A percentile compares a stretch with the other conserved stretches of the same genome.
Evolutionary conservation across 306 rosid genomes (phyloP).

Genomic region (Adenanthera pavonina): DNA sequence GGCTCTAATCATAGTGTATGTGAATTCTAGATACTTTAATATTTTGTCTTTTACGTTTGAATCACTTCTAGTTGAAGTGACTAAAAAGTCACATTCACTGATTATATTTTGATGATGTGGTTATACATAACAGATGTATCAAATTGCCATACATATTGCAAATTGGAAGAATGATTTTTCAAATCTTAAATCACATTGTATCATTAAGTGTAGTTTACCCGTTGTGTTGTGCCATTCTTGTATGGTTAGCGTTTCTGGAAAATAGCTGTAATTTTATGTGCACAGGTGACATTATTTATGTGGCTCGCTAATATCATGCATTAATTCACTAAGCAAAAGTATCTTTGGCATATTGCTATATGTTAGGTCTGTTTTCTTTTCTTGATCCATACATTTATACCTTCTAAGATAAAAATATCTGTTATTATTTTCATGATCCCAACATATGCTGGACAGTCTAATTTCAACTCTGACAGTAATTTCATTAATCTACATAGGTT

Average conservation of each 20-base stretch:
- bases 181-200: not conserved
- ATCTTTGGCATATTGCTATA: not conserved
- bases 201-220: not conserved
- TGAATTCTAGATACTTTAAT: not conserved
- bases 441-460: not conserved
- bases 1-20: not conserved
- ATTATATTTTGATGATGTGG: not conserved
- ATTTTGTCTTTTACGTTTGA: constrained; percentile 15
- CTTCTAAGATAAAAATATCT: not conserved
- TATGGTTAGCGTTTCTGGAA: not conserved
- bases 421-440: not conserved
- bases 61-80: not conserved
- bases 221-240: not conserved
- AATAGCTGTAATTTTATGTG: not conserved
- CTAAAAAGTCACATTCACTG: not conserved
- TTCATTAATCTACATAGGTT: constrained; percentile 51
- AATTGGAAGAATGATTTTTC: not conserved
- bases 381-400: not conserved
- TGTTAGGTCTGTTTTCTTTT: not conserved
- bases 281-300: not conserved
- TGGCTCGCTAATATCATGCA: not conserved
- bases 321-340: not conserved
- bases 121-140: not conserved
- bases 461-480: not conserved
- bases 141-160: not conserved